Percentiles rank a stretch among this genome's conserved stretches.
These are phyloP conservation scores for Saccharomyces hybrid DNA, from an alignment of 1,139 yeast species.

Conservation along the genomic window DNA sequence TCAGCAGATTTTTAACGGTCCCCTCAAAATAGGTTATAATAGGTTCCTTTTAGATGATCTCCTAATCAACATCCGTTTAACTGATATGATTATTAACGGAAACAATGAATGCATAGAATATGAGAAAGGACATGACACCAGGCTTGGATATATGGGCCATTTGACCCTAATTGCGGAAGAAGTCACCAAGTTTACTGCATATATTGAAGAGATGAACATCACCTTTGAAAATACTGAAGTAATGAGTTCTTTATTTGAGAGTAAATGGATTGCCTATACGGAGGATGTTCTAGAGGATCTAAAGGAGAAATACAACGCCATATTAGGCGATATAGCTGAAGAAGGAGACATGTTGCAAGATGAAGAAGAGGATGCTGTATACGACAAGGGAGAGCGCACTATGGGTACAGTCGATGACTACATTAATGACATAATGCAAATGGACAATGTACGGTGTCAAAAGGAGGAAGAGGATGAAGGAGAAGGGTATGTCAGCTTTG, in stretches of 20 bases:
- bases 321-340: conserved; percentile 64
- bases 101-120: conserved; percentile 67
- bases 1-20: conserved; percentile 92
- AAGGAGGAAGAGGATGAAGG: conserved; percentile 13
- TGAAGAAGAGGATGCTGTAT: conserved; percentile 31
- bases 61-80: conserved; percentile 70
- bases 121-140: conserved; percentile 48
- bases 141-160: conserved; percentile 98
- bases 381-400: conserved; percentile 3
- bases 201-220: conserved; percentile 33
- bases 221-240: conserved; percentile 27
- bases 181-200: conserved; percentile 73
- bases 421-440: conserved; percentile 11
- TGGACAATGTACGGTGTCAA: conserved; percentile 15
- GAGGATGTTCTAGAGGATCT: conserved; percentile 79
- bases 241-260: conserved; percentile 35
- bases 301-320: conserved; percentile 91
- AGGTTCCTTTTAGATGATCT: conserved; percentile 79
- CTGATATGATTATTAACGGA: conserved; percentile 79
- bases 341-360: conserved; percentile 23
- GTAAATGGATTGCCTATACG: conserved; percentile 78
- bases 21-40: conserved; percentile 84
- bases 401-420: conserved; percentile 8
- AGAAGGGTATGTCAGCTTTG: conserved; percentile 11
- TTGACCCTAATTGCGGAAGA: conserved; percentile 92